Conservation (phyloP, 805 yeast genomes). For the Saturnispora diversa region DNA sequence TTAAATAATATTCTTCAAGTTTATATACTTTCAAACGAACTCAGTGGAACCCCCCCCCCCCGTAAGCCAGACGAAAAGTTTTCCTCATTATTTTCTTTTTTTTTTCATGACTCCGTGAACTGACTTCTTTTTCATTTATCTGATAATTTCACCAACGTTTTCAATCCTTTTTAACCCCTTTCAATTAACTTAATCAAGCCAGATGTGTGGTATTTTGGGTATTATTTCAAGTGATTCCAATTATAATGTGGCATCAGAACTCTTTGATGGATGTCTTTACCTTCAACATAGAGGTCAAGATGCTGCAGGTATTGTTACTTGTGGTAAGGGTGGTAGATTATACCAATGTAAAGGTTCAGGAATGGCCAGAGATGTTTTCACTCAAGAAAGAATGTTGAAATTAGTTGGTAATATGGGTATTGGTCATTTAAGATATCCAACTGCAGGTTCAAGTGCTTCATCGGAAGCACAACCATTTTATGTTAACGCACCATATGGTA, state of each 20-base stretch:
- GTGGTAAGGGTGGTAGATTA: slow-evolving; percentile 87
- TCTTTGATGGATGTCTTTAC: slow-evolving; percentile 86
- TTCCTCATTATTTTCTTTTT: no score
- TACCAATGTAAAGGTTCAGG: slow-evolving; percentile 99
- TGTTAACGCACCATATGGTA: slow-evolving; percentile 95
- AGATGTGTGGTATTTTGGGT: slow-evolving; percentile 96
- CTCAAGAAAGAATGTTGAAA: slow-evolving; percentile 66
- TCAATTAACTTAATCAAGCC: no score
- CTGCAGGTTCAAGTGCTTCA: slow-evolving; percentile 93
- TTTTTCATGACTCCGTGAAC: no score
- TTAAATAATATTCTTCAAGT: no score
- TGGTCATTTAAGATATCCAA: slow-evolving; percentile 91
- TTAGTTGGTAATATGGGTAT: slow-evolving; percentile 92
- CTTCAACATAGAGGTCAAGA: slow-evolving; percentile 98
- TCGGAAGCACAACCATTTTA: slow-evolving; percentile 98
- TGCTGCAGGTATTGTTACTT: slow-evolving; percentile 98
- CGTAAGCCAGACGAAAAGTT: no score
- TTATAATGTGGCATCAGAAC: slow-evolving; percentile 74
- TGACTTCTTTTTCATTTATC: no score
- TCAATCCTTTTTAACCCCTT: no score
- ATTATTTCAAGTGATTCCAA: slow-evolving; percentile 70
- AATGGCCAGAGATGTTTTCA: slow-evolving; percentile 96
- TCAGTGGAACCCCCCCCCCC: no score
- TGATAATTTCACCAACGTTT: no score
- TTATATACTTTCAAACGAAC: no score